Base-by-base conservation (phyloP, 1,284 basidiomycete species). In the Meira miltonrushii region DNA sequence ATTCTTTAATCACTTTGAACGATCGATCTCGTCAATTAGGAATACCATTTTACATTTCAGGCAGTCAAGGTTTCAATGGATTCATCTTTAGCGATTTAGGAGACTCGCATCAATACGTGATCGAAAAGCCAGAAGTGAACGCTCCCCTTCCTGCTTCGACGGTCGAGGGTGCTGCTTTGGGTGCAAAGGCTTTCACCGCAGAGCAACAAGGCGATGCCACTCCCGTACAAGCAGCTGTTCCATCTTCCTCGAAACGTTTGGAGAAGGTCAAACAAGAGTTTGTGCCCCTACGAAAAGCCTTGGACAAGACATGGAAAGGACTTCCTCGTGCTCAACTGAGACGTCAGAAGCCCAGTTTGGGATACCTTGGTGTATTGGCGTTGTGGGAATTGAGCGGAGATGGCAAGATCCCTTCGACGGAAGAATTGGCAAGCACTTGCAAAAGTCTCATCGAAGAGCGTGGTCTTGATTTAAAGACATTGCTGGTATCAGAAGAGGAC, bases 1-100 rank as follows among this genome's bases (percentile, higher is more conserved):
- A 79, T 50, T 72, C 77, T 52, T 79, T 90, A 78, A 83, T 88
- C 69, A 82, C 80, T 52, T 82, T 94, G 60, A 92, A 96, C 78
- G 83, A 85, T 41, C 83, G 85, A 13, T 89, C 90, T 72, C 83
- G 92, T 13, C 15, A 44, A 13, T 41, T 48, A 2, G 48, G 50
- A 3, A 39, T 62, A 39, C 65, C 65, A 52, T 89, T 97, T 78
- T 97, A 95, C 73, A 85, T 87, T 17, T 89, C 92, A 0, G 88
- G 88, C 9, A 87, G 88, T 11, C 92, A 90, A 77, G 94, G 94
- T n/a, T 82, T 94, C 61, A 82, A 87, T 51, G 95, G 94, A 6
- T 98, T 89, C 79, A 89, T 94, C 69, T 96, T 97, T 78, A 89
- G 90, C 61, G 93, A 98, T 78, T 83, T 98, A 50, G 83, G 92